Evolutionary conservation across 305 asterid species (phyloP).

Genomic region (Withania somnifera): DNA sequence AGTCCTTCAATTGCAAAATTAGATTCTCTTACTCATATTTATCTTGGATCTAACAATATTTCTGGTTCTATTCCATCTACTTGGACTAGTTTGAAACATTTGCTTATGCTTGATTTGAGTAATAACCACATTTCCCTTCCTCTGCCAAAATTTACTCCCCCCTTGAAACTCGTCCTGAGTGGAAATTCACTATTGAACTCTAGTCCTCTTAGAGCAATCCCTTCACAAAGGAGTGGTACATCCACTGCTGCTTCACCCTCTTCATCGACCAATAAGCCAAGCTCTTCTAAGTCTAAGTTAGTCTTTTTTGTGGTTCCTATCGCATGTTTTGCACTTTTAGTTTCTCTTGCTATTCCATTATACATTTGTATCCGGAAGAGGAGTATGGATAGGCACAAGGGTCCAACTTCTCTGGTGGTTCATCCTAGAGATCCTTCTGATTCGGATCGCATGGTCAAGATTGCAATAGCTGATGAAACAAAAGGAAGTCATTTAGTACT

Average conservation of each 20-base stretch:
- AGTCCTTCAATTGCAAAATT: conserved; percentile 58
- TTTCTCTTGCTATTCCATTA: conserved; percentile 34
- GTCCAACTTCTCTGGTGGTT: conserved; percentile 52
- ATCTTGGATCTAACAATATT: conserved; percentile 48
- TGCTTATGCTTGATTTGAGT: conserved; percentile 47
- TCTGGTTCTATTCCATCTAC: conserved; percentile 53
- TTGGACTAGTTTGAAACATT: conserved; percentile 53
- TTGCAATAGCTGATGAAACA: conserved; percentile 35
- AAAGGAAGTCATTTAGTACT: conserved; percentile 29
- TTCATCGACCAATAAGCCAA: conserved; percentile 1
- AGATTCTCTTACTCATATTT: conserved; percentile 44
- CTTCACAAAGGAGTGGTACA: conserved; percentile 9
- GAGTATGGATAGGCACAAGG: conserved; percentile 18
- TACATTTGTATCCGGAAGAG: conserved; percentile 34
- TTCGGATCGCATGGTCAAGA: conserved; percentile 39
- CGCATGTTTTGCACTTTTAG: conserved; percentile 37
- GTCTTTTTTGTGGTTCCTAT: conserved; percentile 41
- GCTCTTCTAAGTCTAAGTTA: conserved; percentile 26
- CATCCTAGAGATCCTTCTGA: conserved; percentile 66
- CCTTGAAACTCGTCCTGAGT: conserved; percentile 30
- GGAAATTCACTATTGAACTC: conserved; percentile 47
- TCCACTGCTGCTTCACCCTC: conserved; percentile 20
- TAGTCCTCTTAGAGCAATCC: conserved; percentile 15
- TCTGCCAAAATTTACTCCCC: conserved; percentile 35
- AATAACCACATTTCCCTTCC: conserved; percentile 61